Base-by-base conservation (phyloP, 108 stramenopile species). In the Skeletonema marinoi region DNA sequence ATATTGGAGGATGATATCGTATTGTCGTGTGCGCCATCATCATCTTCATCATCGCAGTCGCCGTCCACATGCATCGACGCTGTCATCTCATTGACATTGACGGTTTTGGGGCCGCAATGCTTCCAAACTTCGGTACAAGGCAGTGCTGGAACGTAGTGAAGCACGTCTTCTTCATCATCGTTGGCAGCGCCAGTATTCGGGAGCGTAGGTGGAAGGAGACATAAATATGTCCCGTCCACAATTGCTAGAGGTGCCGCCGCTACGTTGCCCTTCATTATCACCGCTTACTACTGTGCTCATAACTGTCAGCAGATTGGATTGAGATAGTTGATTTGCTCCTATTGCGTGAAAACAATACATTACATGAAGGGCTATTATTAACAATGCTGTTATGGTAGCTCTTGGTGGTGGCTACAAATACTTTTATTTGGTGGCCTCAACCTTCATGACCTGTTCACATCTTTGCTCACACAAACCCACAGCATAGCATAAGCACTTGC, bases 181-280 rank as follows among this genome's bases (percentile, higher is more conserved):
- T 48, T n/a, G 41, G 5, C 42, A n/a, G 7, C 51, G 38, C 2
- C 33, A 33, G 25, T 25, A 44, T 41, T 42, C 25, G 14, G 1
- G n/a, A 25, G 19, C 3, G 35, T 3, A 14, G 58, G 11, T 14
- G 78, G 70, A 63, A 78, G 71, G 33, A 79, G 71, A 16, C 60
- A 62, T 21, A 79, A 58, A 67, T 79, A 71, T 33, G 71, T 79
- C 19, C 78, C 78, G 59, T 79, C 71, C 33, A 72, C 58, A 32
- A 79, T 67, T 29, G 78, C 70, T 35, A 79, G 50, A 50, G 48
- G 64, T 60, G 78, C 32, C 14, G 65, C 36, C 39, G 51, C 33
- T 35, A 41, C 17, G 32, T 56, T 58, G 32, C 29, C 51, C 54
- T 25, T 25, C 54, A 25, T 56, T 1, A 1, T 51, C 13, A 19